Base-by-base conservation (phyloP, 208 protist species). In the Sergeia podlipaevii region DNA sequence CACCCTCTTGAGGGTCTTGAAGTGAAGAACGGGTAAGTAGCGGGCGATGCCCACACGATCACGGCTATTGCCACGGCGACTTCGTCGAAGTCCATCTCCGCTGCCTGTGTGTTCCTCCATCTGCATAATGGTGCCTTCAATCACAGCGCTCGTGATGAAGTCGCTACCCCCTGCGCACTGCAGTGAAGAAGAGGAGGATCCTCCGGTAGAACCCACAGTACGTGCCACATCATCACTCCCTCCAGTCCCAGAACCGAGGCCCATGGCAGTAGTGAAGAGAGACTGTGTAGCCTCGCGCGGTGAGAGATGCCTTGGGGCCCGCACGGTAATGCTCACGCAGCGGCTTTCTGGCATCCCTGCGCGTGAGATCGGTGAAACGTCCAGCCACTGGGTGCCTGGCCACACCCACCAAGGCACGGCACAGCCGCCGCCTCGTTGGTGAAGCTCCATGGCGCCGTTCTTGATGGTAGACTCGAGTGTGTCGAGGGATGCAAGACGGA, bases 361-460 rank as follows among this genome's bases (percentile, higher is more conserved):
- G 18, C 54, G 50, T 11, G 39, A 32, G 5, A 56, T 51, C 4
- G 47, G 17, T 3, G 28, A 23, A 0, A 83, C 17, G 32, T 58
- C 34, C 0, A 36, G 24, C 86, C 86, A 93, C 23, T 42, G 59
- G 30, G 82, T 73, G 2, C 30, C 38, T 34, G 60, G 47, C 39
- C 66, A 66, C 20, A 78, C 74, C 86, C 86, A 93, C 86, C 86
- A 93, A 48, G 85, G 85, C 64, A 70, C 64, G 15, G 65, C 58
- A 55, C 82, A 91, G 4, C 71, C 74, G 13, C 63, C 43, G 20
- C 55, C 65, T 27, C 42, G 21, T 41, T 54, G 44, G 60, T 68
- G 71, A 24, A 82, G 57, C 55, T 75, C 65, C 11, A 27, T 51
- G n/a, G 87, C 87, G 10, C 73, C 80, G 10, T 32, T 26, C 70